Evolutionary conservation across 2,329 filamentous ascomycete genomes (phyloP), one percentile per base, ranked within the genome.

Genomic region (Fusarium coffeatum): DNA sequence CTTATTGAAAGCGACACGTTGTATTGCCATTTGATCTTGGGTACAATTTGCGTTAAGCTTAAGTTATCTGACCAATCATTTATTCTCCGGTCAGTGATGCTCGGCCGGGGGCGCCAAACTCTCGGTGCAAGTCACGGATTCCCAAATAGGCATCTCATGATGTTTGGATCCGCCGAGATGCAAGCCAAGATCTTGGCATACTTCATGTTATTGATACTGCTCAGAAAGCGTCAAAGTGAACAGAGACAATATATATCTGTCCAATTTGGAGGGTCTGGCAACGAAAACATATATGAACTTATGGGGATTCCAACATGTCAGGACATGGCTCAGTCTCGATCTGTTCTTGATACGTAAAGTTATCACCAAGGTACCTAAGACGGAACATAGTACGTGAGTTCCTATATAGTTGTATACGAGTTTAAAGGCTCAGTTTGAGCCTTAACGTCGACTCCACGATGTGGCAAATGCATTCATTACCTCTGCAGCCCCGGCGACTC

Each of bases 161-260:
- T 54, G 25, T 48, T 25, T 18, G 22, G 48, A 20, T 37, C 10
- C 22, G 15, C 42, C 32, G 27, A 22, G 16, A n/a, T 27, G 23
- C 5, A 27, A 22, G 61, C 61, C 55, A 69, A 56, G 51, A 45
- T 5, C 66, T 69, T 69, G 66, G 55, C 61, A 32, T n/a, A 22
- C 5, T 12, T 8, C 20, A 37, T 22, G n/a, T 18, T 10, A 23
- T 13, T 16, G 15, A 49, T 16, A 34, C 47, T 34, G 27, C 18
- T 6, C 6, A 37, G 6, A 37, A 37, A 12, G 6, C 34, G 34
- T 11, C 18, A 11, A 2, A 37, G 34, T 37, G 18, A n/a, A 11
- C 34, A 37, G 18, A 37, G 5, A 37, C 7, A n/a, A 18, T 11
- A 11, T 37, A n/a, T 37, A 37, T n/a, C 34, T 37, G 1, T n/a